These are phyloP conservation scores for Cytospora piceae DNA, from an alignment of 2,329 filamentous ascomycete species.

Conservation along the genomic window DNA sequence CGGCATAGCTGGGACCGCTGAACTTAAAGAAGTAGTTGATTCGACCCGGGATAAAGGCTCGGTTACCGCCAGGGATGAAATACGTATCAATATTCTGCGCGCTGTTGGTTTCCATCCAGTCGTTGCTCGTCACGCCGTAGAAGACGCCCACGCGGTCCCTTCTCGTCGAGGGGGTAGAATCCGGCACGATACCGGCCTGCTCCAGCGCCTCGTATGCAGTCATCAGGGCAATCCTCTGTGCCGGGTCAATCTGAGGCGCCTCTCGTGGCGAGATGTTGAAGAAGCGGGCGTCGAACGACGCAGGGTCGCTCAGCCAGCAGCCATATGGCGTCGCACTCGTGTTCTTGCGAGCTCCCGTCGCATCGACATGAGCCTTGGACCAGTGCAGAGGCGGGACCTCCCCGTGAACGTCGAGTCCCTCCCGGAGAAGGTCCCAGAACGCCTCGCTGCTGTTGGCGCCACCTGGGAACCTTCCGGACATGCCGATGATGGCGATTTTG, in stretches of 20 bases:
- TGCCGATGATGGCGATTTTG: slow-evolving; percentile 7
- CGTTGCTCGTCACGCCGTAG: slow-evolving; percentile 64
- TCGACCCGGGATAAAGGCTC: slow-evolving; percentile 40
- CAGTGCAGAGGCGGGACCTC: slow-evolving; percentile 6
- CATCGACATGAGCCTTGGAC: slow-evolving; percentile 33
- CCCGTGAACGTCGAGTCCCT: slow-evolving; percentile 36
- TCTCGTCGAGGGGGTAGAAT: slow-evolving; percentile 32
- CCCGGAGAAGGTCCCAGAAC: slow-evolving; percentile 12
- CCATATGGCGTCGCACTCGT: slow-evolving; percentile 69
- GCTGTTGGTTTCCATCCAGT: slow-evolving; percentile 62
- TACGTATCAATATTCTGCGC: slow-evolving; percentile 37
- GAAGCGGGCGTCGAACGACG: slow-evolving; percentile 25
- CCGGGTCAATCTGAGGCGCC: slow-evolving; percentile 26
- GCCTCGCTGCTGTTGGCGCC: background rate
- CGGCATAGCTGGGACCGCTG: slow-evolving; percentile 39
- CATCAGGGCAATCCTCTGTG: slow-evolving; percentile 22
- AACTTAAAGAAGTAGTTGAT: slow-evolving; percentile 44
- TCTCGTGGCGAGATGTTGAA: slow-evolving; percentile 28
- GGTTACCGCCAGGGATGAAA: slow-evolving; percentile 37
- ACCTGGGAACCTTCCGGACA: background rate
- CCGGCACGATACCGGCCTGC: slow-evolving; percentile 50
- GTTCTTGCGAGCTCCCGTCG: slow-evolving; percentile 27
- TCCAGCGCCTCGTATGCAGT: slow-evolving; percentile 28
- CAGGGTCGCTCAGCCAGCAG: slow-evolving; percentile 14
- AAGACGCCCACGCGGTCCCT: slow-evolving; percentile 64